These are phyloP conservation scores for Asparagopsis taxiformis DNA, from an alignment of 31 red algal genomes.

Conservation along the genomic window DNA sequence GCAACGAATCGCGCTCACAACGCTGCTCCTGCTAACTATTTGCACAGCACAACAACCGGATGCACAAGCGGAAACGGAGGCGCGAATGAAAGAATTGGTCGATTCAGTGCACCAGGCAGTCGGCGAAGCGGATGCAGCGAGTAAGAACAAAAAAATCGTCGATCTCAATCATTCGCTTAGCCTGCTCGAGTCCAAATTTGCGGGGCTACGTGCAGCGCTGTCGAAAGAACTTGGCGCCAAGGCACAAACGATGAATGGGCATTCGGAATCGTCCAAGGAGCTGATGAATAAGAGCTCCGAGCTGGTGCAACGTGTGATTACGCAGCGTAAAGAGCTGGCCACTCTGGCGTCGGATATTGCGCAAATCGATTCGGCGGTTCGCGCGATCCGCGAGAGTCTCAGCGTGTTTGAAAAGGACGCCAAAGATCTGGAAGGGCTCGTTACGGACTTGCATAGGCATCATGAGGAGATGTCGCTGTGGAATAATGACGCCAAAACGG, in stretches of 20 bases:
- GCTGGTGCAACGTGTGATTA: neutral
- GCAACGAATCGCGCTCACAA: too few species aligned
- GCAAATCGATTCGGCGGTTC: neutral
- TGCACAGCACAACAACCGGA: too few species aligned
- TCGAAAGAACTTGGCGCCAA: conserved; percentile 33
- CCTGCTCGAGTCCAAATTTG: conserved; percentile 40
- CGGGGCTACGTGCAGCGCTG: conserved; percentile 33
- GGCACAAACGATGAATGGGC: conserved; percentile 5
- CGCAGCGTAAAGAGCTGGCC: neutral
- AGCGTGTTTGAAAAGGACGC: neutral
- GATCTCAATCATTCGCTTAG: conserved; percentile 41
- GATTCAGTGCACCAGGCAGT: conserved; percentile 44
- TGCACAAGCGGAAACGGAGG: too few species aligned
- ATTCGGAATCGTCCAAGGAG: conserved; percentile 11
- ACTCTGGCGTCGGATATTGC: neutral
- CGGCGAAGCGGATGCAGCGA: conserved; percentile 40
- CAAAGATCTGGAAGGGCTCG: neutral
- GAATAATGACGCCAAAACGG: neutral
- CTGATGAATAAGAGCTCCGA: neutral
- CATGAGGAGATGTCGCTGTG: neutral
- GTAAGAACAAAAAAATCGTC: conserved; percentile 29
- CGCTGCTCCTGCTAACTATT: too few species aligned
- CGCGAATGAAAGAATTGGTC: conserved; percentile 51
- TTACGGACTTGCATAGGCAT: neutral
- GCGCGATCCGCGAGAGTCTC: neutral